Conservation (phyloP, 345 rosid genomes). For the Corchorus capsularis region DNA sequence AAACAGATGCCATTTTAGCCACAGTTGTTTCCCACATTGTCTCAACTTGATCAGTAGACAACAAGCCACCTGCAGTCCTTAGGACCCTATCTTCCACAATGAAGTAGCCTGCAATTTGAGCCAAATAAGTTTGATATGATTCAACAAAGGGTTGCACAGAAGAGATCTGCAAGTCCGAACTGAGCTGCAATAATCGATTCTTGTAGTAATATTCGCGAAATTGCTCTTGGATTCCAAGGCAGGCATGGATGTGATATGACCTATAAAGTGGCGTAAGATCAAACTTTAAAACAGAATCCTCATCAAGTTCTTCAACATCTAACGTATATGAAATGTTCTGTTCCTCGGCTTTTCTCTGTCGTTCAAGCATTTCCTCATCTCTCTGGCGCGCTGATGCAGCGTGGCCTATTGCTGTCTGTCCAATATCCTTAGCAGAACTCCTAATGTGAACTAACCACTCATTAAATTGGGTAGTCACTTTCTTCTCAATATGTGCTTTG, state of each 20-base stretch:
- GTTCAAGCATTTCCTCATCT: slow-evolving; percentile 81
- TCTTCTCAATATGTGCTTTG: slow-evolving; percentile 78
- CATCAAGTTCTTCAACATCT: slow-evolving; percentile 76
- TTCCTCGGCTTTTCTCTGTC: slow-evolving; percentile 90
- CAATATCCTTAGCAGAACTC: slow-evolving; percentile 77
- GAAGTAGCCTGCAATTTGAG: slow-evolving; percentile 89
- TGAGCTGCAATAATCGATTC: slow-evolving; percentile 74
- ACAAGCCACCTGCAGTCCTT: slow-evolving; percentile 76
- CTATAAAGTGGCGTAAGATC: slow-evolving; percentile 89
- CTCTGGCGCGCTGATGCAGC: slow-evolving; percentile 79
- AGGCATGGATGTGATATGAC: slow-evolving; percentile 79
- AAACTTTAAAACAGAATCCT: slow-evolving; percentile 70
- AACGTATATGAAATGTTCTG: slow-evolving; percentile 59
- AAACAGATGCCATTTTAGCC: slow-evolving; percentile 58
- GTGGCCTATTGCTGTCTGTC: slow-evolving; percentile 89
- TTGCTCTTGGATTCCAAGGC: slow-evolving; percentile 70
- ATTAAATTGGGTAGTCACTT: slow-evolving; percentile 71
- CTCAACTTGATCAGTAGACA: slow-evolving; percentile 70
- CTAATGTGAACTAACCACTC: slow-evolving; percentile 90
- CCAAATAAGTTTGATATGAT: slow-evolving; percentile 80
- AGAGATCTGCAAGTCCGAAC: slow-evolving; percentile 84
- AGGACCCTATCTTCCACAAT: slow-evolving; percentile 90
- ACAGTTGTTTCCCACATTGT: slow-evolving; percentile 94
- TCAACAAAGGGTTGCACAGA: slow-evolving; percentile 76
- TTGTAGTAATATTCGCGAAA: slow-evolving; percentile 82